Evolutionary conservation across 345 rosid genomes (phyloP).

Genomic region (Dimocarpus longan): DNA sequence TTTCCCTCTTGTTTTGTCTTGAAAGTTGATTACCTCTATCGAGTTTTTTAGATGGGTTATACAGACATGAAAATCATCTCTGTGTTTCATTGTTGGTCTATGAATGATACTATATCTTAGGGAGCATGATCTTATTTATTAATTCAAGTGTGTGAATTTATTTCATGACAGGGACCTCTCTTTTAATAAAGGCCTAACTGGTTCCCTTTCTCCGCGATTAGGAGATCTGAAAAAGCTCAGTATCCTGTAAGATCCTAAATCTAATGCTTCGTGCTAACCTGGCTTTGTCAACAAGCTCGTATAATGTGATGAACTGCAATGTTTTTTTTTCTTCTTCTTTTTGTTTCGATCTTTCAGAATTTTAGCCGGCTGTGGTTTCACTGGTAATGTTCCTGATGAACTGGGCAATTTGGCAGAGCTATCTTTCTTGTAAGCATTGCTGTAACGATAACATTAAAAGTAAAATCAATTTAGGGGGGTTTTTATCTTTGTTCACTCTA

Average conservation of each 20-base stretch:
- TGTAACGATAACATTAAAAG: not conserved
- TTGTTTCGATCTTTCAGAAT: constrained; percentile 51
- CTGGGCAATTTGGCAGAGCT: constrained; percentile 75
- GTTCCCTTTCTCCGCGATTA: constrained; percentile 67
- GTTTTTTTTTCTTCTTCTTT: not conserved
- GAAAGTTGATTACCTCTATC: not conserved
- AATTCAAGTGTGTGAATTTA: not conserved
- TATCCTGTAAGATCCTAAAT: constrained; percentile 60
- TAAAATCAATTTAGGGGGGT: not conserved
- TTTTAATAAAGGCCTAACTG: constrained; percentile 68
- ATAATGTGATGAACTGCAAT: not conserved
- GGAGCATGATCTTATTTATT: not conserved
- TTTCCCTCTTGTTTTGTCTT: constrained; percentile 12
- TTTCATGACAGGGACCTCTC: constrained; percentile 79
- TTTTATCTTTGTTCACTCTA: not conserved
- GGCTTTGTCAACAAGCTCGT: not conserved
- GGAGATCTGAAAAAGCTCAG: constrained; percentile 80
- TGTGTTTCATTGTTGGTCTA: not conserved
- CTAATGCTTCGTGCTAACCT: not conserved
- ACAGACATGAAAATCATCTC: not conserved
- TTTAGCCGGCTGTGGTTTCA: constrained; percentile 86
- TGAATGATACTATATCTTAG: not conserved
- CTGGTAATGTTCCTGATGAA: constrained; percentile 79
- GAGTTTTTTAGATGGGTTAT: too few species aligned
- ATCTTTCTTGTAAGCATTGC: constrained; percentile 77